Evolutionary conservation across 768 basidiomycete species (phyloP), one percentile per base, ranked within the genome.

Genomic region (Boletus pseudo-olivaceus): DNA sequence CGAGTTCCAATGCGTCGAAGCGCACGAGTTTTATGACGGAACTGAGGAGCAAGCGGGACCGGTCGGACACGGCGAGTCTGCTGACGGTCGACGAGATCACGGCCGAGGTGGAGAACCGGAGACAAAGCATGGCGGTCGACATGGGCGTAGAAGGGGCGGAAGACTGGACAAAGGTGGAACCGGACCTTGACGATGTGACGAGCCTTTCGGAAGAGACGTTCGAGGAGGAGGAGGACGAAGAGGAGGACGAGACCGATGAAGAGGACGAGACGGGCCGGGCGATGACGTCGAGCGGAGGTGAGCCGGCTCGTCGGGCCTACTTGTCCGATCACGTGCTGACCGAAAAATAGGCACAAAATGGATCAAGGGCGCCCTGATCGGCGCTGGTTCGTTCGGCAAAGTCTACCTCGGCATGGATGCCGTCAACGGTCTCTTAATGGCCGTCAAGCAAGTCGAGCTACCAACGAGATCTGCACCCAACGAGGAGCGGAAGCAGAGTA

Each of bases 11-110:
- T 33, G 73, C 68, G 15, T 81, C 76, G 39, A 82, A 81, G 59
- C 83, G 91, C 5, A 79, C 85, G 76, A 93, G 90, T 65, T 87
- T 83, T 67, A 87, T 90, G 75, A 88, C 86, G 1, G 90, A 93
- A 64, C 68, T 92, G 52, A 78, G 90, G 55, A 89, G 83, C 68
- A 90, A 85, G 67, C 84, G 89, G 20, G 93, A 97, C 63, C 78
- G 81, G 37, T 90, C 89, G 0, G 93, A 96, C 64, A 92, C 93
- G 8, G 92, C 91, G 5, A 93, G 90, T 61, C 73, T 98, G 63
- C 80, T 98, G 71, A 99, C 96, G 0, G 91, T 99, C 23, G 96
- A 99, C 65, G 93, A 99, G 72, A 97, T 99, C 63, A 98, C 97
- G 0, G 94, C 93, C 10, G 90, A 96, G 64, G 90, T 99, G 8